Evolutionary conservation across 805 yeast genomes (phyloP).

Genomic region (Tetrapisispora fleetii): DNA sequence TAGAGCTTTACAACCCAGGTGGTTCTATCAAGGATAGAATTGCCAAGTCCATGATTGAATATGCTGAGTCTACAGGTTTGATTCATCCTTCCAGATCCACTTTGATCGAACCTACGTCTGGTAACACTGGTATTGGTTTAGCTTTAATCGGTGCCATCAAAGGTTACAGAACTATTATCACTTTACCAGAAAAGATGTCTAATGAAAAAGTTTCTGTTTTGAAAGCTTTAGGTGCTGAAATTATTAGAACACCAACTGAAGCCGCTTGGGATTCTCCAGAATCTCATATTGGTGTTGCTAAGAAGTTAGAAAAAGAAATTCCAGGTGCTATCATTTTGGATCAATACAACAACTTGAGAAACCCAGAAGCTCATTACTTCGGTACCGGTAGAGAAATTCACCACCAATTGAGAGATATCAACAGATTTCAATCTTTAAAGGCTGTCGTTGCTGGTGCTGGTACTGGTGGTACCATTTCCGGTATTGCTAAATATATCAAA

Average conservation of each 20-base stretch:
- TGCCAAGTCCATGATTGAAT: conserved; percentile 77
- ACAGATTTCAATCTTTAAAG: conserved; percentile 45
- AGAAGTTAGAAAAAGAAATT: conserved; percentile 67
- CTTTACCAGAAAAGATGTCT: conserved; percentile 86
- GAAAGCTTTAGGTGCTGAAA: conserved; percentile 85
- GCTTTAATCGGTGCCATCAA: conserved; percentile 81
- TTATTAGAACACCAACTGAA: conserved; percentile 82
- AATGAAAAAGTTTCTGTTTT: conserved; percentile 82
- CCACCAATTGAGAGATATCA: conserved; percentile 48
- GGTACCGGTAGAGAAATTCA: conserved; percentile 83
- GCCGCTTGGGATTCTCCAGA: conserved; percentile 93
- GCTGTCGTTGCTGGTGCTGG: conserved; percentile 88
- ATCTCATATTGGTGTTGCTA: conserved; percentile 83
- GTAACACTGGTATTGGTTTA: conserved; percentile 85
- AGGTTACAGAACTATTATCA: conserved; percentile 79
- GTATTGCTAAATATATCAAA: conserved; percentile 69
- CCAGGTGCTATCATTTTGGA: conserved; percentile 79
- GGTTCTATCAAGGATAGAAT: conserved; percentile 87
- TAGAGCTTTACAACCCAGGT: conserved; percentile 79
- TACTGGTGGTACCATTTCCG: conserved; percentile 86
- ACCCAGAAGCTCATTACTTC: conserved; percentile 75
- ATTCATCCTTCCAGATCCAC: conserved; percentile 75
- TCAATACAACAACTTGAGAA: conserved; percentile 68
- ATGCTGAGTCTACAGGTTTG: conserved; percentile 68
- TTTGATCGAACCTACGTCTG: conserved; percentile 81